Percentiles rank a stretch among this genome's conserved stretches.
Conservation (phyloP, 2,329 filamentous ascomycete genomes). For the Orbilia quercus region DNA sequence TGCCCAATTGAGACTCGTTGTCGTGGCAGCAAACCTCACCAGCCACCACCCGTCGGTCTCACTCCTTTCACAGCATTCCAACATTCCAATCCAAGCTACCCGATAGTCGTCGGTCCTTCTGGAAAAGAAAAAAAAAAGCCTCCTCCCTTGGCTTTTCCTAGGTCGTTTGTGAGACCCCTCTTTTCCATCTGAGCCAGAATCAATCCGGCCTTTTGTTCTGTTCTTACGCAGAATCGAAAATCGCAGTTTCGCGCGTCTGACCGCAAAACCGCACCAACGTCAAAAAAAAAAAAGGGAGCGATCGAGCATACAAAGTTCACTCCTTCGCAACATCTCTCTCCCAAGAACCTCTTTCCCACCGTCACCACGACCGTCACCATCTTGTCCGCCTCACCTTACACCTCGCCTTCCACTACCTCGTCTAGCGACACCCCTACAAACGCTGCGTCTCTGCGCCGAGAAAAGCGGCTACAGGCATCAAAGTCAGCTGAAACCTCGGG, state of each 20-base stretch:
- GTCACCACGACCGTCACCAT: conserved; percentile 51
- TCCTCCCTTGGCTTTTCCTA: conserved; percentile 10
- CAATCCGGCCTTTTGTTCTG: conserved; percentile 9
- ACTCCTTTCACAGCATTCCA: conserved; percentile 19
- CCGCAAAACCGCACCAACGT: neutral
- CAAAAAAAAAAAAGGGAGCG: conserved; percentile 14
- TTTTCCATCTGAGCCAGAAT: conserved; percentile 10
- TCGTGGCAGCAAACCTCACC: conserved; percentile 51
- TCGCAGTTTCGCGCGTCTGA: conserved; percentile 4
- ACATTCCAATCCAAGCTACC: conserved; percentile 8
- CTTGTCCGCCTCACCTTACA: conserved; percentile 56
- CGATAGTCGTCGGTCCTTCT: conserved; percentile 31
- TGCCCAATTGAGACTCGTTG: conserved; percentile 45
- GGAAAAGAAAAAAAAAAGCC: conserved; percentile 7
- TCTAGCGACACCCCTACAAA: conserved; percentile 55
- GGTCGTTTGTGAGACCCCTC: conserved; percentile 20
- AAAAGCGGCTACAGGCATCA: conserved; percentile 47
- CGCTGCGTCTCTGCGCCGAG: conserved; percentile 51
- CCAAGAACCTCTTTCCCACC: conserved; percentile 23
- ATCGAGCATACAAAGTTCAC: conserved; percentile 13
- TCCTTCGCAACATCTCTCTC: neutral
- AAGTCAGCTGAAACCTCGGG: conserved; percentile 45
- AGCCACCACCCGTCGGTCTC: conserved; percentile 29
- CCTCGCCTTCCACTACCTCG: conserved; percentile 54
- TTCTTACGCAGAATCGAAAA: conserved; percentile 9